These are phyloP conservation scores for Apophysomyces elegans DNA, from an alignment of 371 early-diverging fungal species.

Conservation along the genomic window DNA sequence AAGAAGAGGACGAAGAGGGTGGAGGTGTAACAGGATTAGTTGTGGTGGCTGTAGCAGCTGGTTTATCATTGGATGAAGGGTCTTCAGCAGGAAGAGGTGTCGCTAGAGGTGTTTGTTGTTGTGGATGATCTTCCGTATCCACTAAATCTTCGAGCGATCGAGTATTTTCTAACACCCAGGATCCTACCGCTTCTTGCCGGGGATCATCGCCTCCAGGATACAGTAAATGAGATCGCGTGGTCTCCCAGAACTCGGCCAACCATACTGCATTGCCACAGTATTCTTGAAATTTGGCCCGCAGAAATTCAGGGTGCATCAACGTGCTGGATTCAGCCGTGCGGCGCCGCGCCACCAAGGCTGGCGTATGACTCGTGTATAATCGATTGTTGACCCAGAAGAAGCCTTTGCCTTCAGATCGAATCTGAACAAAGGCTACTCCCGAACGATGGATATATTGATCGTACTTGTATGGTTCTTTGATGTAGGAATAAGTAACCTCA, in stretches of 20 bases:
- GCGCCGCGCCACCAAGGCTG: slow-evolving; percentile 42
- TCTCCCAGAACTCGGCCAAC: slow-evolving; percentile 67
- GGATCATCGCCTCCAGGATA: slow-evolving; percentile 24
- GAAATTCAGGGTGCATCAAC: slow-evolving; percentile 55
- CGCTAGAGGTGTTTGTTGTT: background rate
- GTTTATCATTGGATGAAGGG: background rate
- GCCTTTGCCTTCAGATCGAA: slow-evolving; percentile 72
- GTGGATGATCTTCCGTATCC: slow-evolving; percentile 13
- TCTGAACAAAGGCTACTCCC: slow-evolving; percentile 92
- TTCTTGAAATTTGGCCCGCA: slow-evolving; percentile 59
- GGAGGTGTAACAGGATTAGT: background rate
- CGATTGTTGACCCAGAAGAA: slow-evolving; percentile 93
- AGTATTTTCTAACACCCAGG: slow-evolving; percentile 49
- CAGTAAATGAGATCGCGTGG: slow-evolving; percentile 42
- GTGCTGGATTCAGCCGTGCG: slow-evolving; percentile 34
- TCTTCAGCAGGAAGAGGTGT: background rate
- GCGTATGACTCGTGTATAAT: slow-evolving; percentile 71
- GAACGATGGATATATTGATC: slow-evolving; percentile 93
- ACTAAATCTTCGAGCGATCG: slow-evolving; percentile 29
- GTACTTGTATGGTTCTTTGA: slow-evolving; percentile 69
- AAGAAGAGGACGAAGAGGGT: slow-evolving; percentile 8
- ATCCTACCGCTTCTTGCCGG: slow-evolving; percentile 19
- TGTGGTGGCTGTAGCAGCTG: background rate
- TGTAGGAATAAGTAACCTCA: slow-evolving; percentile 71
- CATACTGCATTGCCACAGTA: slow-evolving; percentile 55